Evolutionary conservation across 345 rosid genomes (phyloP).

Genomic region (Eucalyptus cladocalyx): DNA sequence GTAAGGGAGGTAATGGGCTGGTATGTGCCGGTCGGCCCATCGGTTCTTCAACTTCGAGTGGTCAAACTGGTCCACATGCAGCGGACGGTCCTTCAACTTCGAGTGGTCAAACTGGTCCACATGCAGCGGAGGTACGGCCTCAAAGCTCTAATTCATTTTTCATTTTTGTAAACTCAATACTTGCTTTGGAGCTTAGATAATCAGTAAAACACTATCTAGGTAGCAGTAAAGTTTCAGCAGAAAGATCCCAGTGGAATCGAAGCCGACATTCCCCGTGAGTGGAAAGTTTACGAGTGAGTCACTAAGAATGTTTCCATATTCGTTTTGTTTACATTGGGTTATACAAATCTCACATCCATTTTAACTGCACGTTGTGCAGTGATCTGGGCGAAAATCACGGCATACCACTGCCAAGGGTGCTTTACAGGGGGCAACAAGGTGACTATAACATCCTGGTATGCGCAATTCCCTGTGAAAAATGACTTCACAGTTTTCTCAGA

Average conservation of each 20-base stretch:
- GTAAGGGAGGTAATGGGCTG: conserved; percentile 61
- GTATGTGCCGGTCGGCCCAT: conserved; percentile 50
- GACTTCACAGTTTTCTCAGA: neutral
- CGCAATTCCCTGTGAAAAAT: neutral
- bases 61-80: conserved; percentile 3
- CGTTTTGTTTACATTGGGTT: neutral
- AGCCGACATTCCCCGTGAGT: conserved; percentile 75
- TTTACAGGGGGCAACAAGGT: conserved; percentile 76
- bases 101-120: conserved; percentile 8
- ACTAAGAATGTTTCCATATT: neutral
- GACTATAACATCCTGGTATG: conserved; percentile 84
- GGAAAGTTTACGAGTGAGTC: conserved; percentile 92
- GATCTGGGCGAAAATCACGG: conserved; percentile 88
- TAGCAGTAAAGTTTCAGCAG: conserved; percentile 85
- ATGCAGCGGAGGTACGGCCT: conserved; percentile 19
- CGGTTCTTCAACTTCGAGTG: conserved; percentile 5
- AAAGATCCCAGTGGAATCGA: conserved; percentile 78
- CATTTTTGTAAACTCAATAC: neutral
- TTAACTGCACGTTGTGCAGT: conserved; percentile 16
- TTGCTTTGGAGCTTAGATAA: neutral
- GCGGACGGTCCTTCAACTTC: conserved; percentile 1
- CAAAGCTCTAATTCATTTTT: neutral
- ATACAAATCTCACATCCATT: neutral
- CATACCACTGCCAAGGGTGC: conserved; percentile 55
- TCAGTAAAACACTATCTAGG: conserved; percentile 19